Evolutionary conservation across 2,329 filamentous ascomycete genomes (phyloP), one percentile per base, ranked within the genome.

Genomic region (Alternaria alternata): DNA sequence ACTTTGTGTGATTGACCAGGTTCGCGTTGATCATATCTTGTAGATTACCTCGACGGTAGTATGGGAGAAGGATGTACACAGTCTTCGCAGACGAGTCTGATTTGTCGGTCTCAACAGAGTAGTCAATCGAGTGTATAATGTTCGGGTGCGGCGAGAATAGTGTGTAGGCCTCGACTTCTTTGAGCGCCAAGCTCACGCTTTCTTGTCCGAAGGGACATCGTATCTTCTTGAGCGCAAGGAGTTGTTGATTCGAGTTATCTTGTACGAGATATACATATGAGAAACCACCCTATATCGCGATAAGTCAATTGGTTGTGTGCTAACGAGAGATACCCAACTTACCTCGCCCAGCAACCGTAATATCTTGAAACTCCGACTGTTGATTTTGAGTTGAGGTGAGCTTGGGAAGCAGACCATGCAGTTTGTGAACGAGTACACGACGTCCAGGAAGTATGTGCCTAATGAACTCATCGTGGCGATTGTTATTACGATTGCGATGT

Each of bases 21-120:
- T 99, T 99, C 65, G 95, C 94, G 79, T 99, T 99, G 84, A 99
- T 98, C 76, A 96, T 91, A 81, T 99, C 95, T 81, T 99, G 95
- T 38, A 99, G 85, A 79, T 99, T 99, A 14, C 95, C 95, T 67
- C 94, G 86, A 71, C 93, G 86, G 82, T 97, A 99, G 83, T 98
- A 99, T 12, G 95, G 95, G 20, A 99, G 85, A 43, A 99, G 84
- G 63, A 99, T 95, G 79, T 99, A 99, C 54, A 98, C 95, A 0
- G 94, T 98, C 83, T 98, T 98, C 63, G 89, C 87, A 47, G 88
- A 87, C 1, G 89, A 84, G 65, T 88, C 87, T 51, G 82, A 84
- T 69, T 85, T 81, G 78, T 96, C 93, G 26, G 88, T 89, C 51
- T 91, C 88, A 61, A 97, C 91, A 71, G 87, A 87, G 79, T 97